Evolutionary conservation across 495 filamentous ascomycete genomes (phyloP), one percentile per base, ranked within the genome.

Genomic region (Penicillium odoratum): DNA sequence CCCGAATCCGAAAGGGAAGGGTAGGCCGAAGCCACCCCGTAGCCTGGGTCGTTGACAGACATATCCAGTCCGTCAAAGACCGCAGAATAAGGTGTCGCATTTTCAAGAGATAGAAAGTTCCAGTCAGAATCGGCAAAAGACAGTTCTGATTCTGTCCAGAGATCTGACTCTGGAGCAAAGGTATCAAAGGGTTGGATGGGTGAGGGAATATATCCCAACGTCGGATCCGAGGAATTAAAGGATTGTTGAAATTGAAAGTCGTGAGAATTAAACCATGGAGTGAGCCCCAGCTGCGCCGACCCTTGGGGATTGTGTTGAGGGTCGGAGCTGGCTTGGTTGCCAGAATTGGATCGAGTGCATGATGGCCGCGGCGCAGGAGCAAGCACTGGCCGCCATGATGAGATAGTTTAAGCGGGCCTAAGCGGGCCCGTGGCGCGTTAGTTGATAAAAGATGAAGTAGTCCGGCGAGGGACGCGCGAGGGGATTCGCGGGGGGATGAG

Each of bases 331-430:
- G 15, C 29, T 21, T 13, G 67, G 61, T 48, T 65, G 61, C 62
- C 63, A 67, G 64, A 60, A 63, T 55, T 51, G 36, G 47, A 13
- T 8, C 31, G 50, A 43, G 64, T 65, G 64, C 51, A 58, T 49
- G 34, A 50, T 30, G 44, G 64, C 62, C 48, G 65, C 62, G 64
- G 56, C 50, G 65, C 57, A 54, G 46, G 48, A 47, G 51, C 56
- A 65, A 57, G 52, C 48, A 62, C 55, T 53, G 62, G 59, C 65
- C 55, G 61, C 16, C 67, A 69, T 69, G 57, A 60, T 29, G 57
- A 54, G 67, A 69, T 69, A 11, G 54, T 60, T 68, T 60, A 61
- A 53, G 53, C 61, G 67, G 67, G 67, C 59, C 67, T 63, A 57
- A 58, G 67, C 65, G 63, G 67, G 66, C 67, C 67, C 67, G 64